Evolutionary conservation across 2,329 filamentous ascomycete genomes (phyloP).

Genomic region (Trichoderma gracile): DNA sequence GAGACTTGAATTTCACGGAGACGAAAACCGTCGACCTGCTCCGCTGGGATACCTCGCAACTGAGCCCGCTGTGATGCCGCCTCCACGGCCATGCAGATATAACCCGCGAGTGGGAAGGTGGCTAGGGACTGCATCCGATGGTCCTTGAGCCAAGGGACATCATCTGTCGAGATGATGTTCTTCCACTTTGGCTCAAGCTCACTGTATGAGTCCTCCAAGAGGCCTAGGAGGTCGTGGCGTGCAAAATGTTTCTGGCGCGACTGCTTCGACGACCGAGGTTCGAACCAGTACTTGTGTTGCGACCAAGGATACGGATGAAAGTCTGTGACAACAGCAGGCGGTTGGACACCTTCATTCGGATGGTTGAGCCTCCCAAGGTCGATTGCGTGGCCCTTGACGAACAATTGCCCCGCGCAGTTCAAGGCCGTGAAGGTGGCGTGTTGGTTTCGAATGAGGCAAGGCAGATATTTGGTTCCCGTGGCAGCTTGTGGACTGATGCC

Average conservation of each 20-base stretch:
- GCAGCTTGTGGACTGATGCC: constrained; percentile 44
- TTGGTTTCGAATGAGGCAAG: constrained; percentile 53
- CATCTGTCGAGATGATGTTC: constrained; percentile 49
- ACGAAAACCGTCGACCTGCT: constrained; percentile 30
- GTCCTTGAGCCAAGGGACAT: constrained; percentile 59
- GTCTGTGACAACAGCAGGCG: constrained; percentile 42
- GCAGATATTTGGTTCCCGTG: constrained; percentile 45
- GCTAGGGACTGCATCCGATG: constrained; percentile 59
- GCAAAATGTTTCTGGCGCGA: constrained; percentile 45
- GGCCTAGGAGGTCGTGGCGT: constrained; percentile 51
- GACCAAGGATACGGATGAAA: constrained; percentile 53
- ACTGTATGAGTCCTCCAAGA: constrained; percentile 46
- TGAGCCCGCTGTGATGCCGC: constrained; percentile 43
- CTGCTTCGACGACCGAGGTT: constrained; percentile 46
- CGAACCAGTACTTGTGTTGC: constrained; percentile 50
- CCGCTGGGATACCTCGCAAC: constrained; percentile 29
- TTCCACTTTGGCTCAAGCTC: constrained; percentile 52
- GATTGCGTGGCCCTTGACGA: constrained; percentile 47
- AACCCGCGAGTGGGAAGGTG: constrained; percentile 57
- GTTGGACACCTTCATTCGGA: constrained; percentile 23
- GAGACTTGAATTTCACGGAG: constrained; percentile 34
- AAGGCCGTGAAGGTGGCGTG: constrained; percentile 49
- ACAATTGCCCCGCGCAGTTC: constrained; percentile 48
- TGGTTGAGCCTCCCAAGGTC: constrained; percentile 51
- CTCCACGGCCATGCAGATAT: constrained; percentile 53